These are phyloP conservation scores for Raphidocelis subcapitata DNA, from an alignment of 139 green algal genomes.

Conservation along the genomic window DNA sequence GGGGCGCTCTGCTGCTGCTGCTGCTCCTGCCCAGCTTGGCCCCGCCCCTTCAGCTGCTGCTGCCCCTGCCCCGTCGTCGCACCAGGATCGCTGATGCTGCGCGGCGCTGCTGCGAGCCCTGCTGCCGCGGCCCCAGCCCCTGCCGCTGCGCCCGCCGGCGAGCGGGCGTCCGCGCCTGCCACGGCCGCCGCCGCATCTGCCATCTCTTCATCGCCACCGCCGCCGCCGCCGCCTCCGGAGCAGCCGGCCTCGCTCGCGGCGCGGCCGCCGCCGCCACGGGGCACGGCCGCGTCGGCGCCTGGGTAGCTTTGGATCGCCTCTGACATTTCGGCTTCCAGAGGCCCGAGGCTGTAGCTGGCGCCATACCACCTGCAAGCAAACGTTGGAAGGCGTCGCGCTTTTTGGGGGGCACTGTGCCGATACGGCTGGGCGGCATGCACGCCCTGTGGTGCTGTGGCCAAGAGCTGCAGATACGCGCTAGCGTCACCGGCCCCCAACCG, in stretches of 20 bases:
- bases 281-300: not conserved
- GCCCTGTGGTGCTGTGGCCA: too few relatives aligned
- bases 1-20: not conserved
- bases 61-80: not conserved
- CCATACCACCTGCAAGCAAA: conserved; percentile 30
- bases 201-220: too few relatives aligned
- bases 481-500: too few relatives aligned
- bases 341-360: conserved; percentile 32
- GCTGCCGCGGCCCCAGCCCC: not conserved
- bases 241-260: not conserved
- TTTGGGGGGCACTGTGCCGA: too few relatives aligned
- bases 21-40: not conserved
- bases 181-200: too few relatives aligned
- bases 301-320: conserved; percentile 3
- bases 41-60: not conserved
- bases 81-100: conserved; percentile 2
- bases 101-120: not conserved
- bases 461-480: too few relatives aligned
- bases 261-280: not conserved
- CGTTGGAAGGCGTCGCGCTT: too few relatives aligned
- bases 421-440: too few relatives aligned
- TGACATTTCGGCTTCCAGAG: conserved; percentile 16
- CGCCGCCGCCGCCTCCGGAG: not conserved
- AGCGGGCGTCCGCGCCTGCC: too few relatives aligned
- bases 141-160: too few relatives aligned